Conservation (phyloP, 1,139 yeast species). For the Eremothecium gossypii region DNA sequence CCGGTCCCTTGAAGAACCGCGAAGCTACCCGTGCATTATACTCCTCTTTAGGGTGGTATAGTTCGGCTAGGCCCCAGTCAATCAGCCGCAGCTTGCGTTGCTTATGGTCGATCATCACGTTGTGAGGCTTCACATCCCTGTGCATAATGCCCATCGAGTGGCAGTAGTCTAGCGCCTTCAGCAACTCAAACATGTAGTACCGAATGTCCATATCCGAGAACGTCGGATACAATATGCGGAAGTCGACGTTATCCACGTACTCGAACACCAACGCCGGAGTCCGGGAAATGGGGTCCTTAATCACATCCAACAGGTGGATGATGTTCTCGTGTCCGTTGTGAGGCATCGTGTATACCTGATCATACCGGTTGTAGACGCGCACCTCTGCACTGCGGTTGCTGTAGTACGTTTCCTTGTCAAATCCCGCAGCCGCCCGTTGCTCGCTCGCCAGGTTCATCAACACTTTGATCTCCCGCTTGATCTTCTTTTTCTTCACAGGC, state of each 20-base stretch:
- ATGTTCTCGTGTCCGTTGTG: constrained; percentile 44
- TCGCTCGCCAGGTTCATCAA: constrained; percentile 58
- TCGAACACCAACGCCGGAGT: constrained; percentile 94
- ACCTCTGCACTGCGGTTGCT: constrained; percentile 23
- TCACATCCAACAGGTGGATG: constrained; percentile 71
- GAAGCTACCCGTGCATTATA: constrained; percentile 97
- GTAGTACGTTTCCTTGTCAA: constrained; percentile 22
- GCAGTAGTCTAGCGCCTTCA: constrained; percentile 84
- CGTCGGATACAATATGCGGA: constrained; percentile 84
- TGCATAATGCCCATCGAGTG: constrained; percentile 99
- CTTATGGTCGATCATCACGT: constrained; percentile 93
- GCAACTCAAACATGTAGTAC: constrained; percentile 78
- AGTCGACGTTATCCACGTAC: constrained; percentile 82
- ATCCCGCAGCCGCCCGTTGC: constrained; percentile 23
- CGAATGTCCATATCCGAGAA: constrained; percentile 76
- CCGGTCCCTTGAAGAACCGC: constrained; percentile 97
- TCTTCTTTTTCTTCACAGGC: constrained; percentile 95
- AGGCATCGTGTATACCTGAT: constrained; percentile 23
- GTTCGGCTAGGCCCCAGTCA: constrained; percentile 99
- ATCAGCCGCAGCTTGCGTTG: constrained; percentile 65
- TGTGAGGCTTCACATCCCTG: constrained; percentile 97
- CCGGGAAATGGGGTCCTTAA: constrained; percentile 81
- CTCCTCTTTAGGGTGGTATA: constrained; percentile 89
- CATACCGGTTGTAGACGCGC: constrained; percentile 16
- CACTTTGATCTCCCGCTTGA: constrained; percentile 88